Percentiles rank a stretch among this genome's conserved stretches.
Conservation (phyloP, 768 basidiomycete genomes). For the Mycena filopes region DNA sequence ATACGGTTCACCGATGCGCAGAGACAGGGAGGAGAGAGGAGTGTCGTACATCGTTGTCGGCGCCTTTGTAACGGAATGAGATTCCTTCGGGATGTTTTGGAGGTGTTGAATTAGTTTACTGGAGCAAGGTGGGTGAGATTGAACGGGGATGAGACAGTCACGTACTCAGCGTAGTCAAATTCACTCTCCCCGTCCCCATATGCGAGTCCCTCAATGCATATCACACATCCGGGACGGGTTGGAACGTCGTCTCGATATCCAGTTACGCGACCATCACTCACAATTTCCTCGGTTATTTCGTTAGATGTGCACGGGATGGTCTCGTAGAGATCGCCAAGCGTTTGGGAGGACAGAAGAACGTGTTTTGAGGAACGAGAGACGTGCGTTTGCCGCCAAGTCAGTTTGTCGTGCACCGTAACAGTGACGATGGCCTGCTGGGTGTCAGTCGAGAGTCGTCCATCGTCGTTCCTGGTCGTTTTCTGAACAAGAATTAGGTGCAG, state of each 20-base stretch:
- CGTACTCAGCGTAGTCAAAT: slow-evolving; percentile 67
- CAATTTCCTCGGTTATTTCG: slow-evolving; percentile 57
- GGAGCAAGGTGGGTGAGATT: slow-evolving; percentile 10
- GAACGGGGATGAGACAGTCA: not conserved
- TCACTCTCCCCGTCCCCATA: slow-evolving; percentile 65
- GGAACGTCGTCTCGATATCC: slow-evolving; percentile 41
- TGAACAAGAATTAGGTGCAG: slow-evolving; percentile 18
- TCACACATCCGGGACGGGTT: slow-evolving; percentile 52
- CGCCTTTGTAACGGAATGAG: slow-evolving; percentile 49
- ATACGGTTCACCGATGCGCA: slow-evolving; percentile 81
- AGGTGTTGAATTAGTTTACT: slow-evolving; percentile 60
- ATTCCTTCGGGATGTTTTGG: slow-evolving; percentile 44
- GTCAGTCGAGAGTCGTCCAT: slow-evolving; percentile 33
- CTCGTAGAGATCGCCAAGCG: slow-evolving; percentile 69
- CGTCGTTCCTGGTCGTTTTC: slow-evolving; percentile 40
- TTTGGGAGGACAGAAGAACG: slow-evolving; percentile 75
- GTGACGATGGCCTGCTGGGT: slow-evolving; percentile 61
- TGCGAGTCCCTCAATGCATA: slow-evolving; percentile 69
- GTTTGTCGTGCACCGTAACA: slow-evolving; percentile 68
- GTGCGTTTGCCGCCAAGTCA: slow-evolving; percentile 69
- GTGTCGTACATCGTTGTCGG: slow-evolving; percentile 58
- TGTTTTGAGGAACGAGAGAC: slow-evolving; percentile 76
- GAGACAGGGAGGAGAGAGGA: slow-evolving; percentile 60
- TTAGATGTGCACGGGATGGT: slow-evolving; percentile 72
- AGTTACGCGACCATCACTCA: slow-evolving; percentile 43